A percentile compares a stretch with the other conserved stretches of the same genome.
Conservation (phyloP, 2,329 filamentous ascomycete species). For the Cucurbitaria berberidis region DNA sequence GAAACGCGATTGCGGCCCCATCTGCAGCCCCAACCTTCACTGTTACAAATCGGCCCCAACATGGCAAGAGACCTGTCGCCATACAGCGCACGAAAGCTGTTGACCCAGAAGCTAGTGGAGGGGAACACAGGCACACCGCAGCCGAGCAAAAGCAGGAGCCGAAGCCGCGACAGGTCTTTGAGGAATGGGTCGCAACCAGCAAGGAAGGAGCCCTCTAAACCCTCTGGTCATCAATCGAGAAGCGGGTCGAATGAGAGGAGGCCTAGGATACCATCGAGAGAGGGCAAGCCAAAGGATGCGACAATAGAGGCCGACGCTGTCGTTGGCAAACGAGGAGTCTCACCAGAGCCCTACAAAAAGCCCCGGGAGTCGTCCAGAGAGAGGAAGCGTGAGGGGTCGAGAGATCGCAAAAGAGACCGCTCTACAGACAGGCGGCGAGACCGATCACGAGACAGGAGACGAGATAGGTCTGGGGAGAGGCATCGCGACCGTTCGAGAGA, state of each 20-base stretch:
- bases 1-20: constrained; percentile 20
- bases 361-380: constrained; percentile 25
- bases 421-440: constrained; percentile 27
- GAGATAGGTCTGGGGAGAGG: constrained; percentile 22
- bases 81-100: constrained; percentile 38
- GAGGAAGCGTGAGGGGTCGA: constrained; percentile 15
- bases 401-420: constrained; percentile 15
- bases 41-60: constrained; percentile 7
- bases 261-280: constrained; percentile 16
- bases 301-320: constrained; percentile 14
- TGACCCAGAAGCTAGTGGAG: constrained; percentile 35
- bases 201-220: constrained; percentile 14
- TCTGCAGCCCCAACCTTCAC: neutral
- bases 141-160: constrained; percentile 19
- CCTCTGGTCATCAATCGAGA: constrained; percentile 17
- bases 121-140: constrained; percentile 22
- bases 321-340: constrained; percentile 20
- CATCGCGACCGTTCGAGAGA: constrained; percentile 25
- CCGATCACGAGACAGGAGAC: constrained; percentile 19
- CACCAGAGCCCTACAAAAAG: constrained; percentile 39
- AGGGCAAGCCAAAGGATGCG: constrained; percentile 19
- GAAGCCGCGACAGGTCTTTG: constrained; percentile 13
- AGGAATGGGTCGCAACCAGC: constrained; percentile 16
- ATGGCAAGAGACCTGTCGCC: constrained; percentile 42
- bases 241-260: constrained; percentile 21